These are phyloP conservation scores for Aurifilum marmelostoma DNA, from an alignment of 2,329 filamentous ascomycete species.

Conservation along the genomic window DNA sequence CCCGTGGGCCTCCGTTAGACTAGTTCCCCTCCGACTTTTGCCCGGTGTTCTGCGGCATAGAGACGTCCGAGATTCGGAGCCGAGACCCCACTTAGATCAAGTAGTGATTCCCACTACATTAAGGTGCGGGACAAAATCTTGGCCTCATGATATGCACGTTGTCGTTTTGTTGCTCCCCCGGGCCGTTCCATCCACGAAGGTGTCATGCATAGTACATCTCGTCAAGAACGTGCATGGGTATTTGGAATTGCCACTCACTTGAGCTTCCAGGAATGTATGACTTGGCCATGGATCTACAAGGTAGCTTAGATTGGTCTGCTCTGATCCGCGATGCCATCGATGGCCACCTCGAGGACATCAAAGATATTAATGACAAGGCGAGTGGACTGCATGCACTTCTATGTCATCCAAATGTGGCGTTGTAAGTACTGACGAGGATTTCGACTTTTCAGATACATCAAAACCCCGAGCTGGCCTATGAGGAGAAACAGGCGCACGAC, in stretches of 20 bases:
- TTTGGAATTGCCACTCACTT: background rate
- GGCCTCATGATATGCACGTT: background rate
- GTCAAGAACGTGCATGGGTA: background rate
- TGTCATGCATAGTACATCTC: background rate
- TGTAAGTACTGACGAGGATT: too few relatives aligned
- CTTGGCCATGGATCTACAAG: background rate
- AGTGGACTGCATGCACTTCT: background rate
- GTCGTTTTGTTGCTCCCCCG: background rate
- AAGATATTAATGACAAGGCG: constrained; percentile 31
- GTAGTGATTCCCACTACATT: background rate
- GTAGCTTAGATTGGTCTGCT: background rate
- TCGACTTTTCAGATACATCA: constrained; percentile 37
- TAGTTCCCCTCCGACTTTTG: too few relatives aligned
- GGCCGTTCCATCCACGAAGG: background rate
- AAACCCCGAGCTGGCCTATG: constrained; percentile 55
- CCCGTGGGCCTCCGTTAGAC: background rate
- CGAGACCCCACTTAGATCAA: background rate
- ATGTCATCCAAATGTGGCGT: too few relatives aligned
- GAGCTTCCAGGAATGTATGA: background rate
- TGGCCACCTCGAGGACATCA: constrained; percentile 29
- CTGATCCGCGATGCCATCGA: constrained; percentile 31
- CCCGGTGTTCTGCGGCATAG: background rate
- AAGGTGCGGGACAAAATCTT: background rate
- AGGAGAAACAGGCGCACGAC: constrained; percentile 56
- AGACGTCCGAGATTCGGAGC: background rate